Base-by-base conservation (phyloP, 2,329 filamentous ascomycete genomes). In the Penicillium glabrum region DNA sequence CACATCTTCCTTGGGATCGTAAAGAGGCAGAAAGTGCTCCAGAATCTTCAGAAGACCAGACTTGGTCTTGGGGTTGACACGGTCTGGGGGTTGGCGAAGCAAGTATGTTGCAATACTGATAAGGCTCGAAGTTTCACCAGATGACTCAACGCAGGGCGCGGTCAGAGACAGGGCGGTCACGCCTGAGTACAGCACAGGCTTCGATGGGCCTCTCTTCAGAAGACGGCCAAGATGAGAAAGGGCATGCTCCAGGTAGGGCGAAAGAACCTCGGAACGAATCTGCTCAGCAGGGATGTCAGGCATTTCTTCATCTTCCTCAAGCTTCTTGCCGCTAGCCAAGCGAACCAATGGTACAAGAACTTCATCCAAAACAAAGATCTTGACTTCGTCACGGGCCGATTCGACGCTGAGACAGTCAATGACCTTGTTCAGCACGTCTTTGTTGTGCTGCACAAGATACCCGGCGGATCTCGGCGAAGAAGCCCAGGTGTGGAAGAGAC, bases 321-420 rank as follows among this genome's bases (percentile, higher is more conserved):
- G 79, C 9, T 84, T 79, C 56, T 74, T 74, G 1, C 83, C 81
- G 52, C 80, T 77, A 2, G 86, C 83, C 48, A 89, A 76, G 53
- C 80, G 81, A 33, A 91, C 82, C 33, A 93, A 78, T 54, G 86
- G 89, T 44, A 84, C 83, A 45, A 99, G 73, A 43, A 98, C 88
- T 11, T 86, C 77, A 56, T 84, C 82, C 29, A 99, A 79, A 1
- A 93, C 85, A 70, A 91, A 96, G 0, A 89, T 77, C 69, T 93
- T 95, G 54, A 99, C 93, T 55, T 92, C 88, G 60, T 93, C 90
- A 72, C 95, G 95, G 0, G 90, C 86, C 53, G 89, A 93, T 46
- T 84, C 81, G 6, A 89, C 81, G 5, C 82, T 81, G 26, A 99
- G 77, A 65, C 88, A 89, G 61, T 90, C 86, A 41, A 91, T 84